Evolutionary conservation across 2,329 filamentous ascomycete genomes (phyloP), one percentile per base, ranked within the genome.

Genomic region (Alternaria atra): DNA sequence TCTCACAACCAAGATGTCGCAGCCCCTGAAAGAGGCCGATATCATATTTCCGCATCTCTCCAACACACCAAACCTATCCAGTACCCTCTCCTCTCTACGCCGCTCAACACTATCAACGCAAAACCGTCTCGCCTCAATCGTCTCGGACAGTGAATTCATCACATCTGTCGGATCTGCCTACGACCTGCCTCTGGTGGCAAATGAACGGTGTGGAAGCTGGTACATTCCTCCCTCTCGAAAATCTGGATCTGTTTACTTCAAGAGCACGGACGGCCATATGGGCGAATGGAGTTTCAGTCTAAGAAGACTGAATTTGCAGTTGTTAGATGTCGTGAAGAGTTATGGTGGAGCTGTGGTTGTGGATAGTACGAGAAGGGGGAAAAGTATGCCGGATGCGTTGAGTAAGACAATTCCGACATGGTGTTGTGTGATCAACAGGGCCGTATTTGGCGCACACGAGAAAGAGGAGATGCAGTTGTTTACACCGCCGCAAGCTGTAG

Each of bases 191-290:
- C 82, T 98, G 1, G 84, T 98, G 13, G 93, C 94, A 30, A 99
- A 99, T 75, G 94, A 98, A 82, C 87, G 95, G 61, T 98, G 95
- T 77, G 95, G 95, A 0, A 94, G 92, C 79, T 99, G 95, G 95
- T 98, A 98, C 77, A 91, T 98, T 27, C 80, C 81, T 3, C 90
- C 90, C 0, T 78, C 78, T 7, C 73, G 73, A 27, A 95, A 94
- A 79, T 80, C 76, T 1, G 91, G 87, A 32, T 93, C 91, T 66
- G 92, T 91, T 32, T 99, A 98, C 80, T 99, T 98, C 81, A 99
- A 99, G 84, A 97, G 92, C 80, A 99, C 95, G 2, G 95, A 99
- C 80, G 95, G 95, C 1, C 95, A 99, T 77, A 89, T 89, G 53
- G 90, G 92, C 8, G 89, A 96, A 73, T 99, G 95, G 95, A 87